phyloP scores from a whole-genome alignment of 1,284 basidiomycete genomes.

The Fomitiporia mediterranea region DNA sequence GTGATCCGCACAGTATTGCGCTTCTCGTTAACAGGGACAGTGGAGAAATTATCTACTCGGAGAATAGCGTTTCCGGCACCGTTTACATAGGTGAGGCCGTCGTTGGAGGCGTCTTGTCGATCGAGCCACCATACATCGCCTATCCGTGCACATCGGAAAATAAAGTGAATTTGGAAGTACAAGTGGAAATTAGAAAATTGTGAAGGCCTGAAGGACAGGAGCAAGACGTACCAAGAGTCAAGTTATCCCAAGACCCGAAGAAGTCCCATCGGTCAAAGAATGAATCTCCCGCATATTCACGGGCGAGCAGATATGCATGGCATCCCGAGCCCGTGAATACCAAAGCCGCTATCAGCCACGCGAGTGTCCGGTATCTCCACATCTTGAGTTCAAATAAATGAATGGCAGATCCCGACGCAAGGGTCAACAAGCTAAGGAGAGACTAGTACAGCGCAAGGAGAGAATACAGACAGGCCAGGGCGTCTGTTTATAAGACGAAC shows the following conservation, averaged over 20 bases:
- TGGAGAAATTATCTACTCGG: slow-evolving; percentile 51
- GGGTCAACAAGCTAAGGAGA: too few relatives aligned
- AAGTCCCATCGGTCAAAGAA: slow-evolving; percentile 63
- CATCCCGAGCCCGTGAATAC: too few relatives aligned
- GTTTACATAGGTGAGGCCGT: slow-evolving; percentile 52
- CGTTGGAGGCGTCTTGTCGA: slow-evolving; percentile 36
- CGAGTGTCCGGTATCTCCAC: neutral
- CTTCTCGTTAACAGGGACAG: slow-evolving; percentile 42
- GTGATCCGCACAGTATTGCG: slow-evolving; percentile 58
- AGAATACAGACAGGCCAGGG: too few relatives aligned
- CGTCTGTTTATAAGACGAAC: too few relatives aligned
- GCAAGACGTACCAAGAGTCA: slow-evolving; percentile 50
- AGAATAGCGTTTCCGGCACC: slow-evolving; percentile 51
- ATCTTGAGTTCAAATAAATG: too few relatives aligned
- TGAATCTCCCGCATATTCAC: slow-evolving; percentile 44
- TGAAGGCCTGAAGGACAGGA: neutral
- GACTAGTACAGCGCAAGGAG: too few relatives aligned
- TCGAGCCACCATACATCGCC: slow-evolving; percentile 52
- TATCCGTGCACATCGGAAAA: slow-evolving; percentile 23
- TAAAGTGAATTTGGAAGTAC: neutral
- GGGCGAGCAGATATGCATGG: slow-evolving; percentile 37
- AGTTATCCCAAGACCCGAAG: slow-evolving; percentile 54
- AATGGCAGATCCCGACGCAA: neutral
- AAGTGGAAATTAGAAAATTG: neutral
- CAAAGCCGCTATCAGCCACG: too few relatives aligned